Percentiles rank a stretch among this genome's conserved stretches.
Conservation (phyloP, 257 asterid genomes). For the Vinca minor region DNA sequence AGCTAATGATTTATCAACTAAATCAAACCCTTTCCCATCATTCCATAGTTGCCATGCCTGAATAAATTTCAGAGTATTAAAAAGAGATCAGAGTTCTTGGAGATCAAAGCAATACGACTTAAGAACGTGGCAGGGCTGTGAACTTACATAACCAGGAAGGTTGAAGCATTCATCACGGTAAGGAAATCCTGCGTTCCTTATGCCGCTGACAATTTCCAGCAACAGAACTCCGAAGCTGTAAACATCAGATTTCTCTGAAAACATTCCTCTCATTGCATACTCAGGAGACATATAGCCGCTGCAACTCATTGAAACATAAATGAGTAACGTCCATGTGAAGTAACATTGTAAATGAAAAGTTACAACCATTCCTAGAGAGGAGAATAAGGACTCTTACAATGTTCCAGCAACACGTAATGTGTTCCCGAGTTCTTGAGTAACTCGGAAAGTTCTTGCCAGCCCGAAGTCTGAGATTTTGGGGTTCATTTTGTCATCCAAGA, state of each 20-base stretch:
- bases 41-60: constrained; percentile 63
- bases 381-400: constrained; percentile 10
- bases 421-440: constrained; percentile 17
- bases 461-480: constrained; percentile 31
- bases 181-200: constrained; percentile 18
- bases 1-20: constrained; percentile 33
- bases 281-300: constrained; percentile 35
- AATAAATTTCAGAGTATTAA: background rate
- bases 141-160: constrained; percentile 24
- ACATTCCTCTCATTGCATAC: constrained; percentile 24
- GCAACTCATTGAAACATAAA: constrained; percentile 3
- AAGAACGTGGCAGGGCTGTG: background rate
- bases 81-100: too few relatives aligned
- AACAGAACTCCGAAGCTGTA: constrained; percentile 29
- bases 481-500: constrained; percentile 23
- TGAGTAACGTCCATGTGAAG: background rate
- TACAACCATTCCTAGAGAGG: background rate
- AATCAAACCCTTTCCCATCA: constrained; percentile 28
- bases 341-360: background rate
- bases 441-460: constrained; percentile 17
- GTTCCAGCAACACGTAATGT: constrained; percentile 27
- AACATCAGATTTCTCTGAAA: constrained; percentile 33
- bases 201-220: constrained; percentile 27
- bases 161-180: constrained; percentile 13
- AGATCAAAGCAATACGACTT: background rate